Conservation (phyloP, 2,329 filamentous ascomycete genomes). For the Trichoderma brevicompactum region DNA sequence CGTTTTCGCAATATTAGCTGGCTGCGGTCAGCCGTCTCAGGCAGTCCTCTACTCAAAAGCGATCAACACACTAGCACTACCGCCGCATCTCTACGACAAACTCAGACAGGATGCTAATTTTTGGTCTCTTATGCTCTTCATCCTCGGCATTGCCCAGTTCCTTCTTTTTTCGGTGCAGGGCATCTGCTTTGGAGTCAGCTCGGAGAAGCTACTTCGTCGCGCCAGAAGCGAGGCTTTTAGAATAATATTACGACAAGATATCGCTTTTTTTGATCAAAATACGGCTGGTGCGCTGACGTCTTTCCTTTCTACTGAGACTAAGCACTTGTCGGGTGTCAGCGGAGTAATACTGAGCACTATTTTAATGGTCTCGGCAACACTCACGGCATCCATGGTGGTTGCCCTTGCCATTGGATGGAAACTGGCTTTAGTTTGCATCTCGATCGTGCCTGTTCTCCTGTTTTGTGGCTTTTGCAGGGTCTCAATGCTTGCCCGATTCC, state of each 20-base stretch:
- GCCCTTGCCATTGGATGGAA: conserved; percentile 17
- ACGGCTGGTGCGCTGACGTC: background rate
- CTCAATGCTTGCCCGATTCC: background rate
- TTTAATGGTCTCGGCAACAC: background rate
- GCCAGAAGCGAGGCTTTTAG: background rate
- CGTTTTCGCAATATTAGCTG: background rate
- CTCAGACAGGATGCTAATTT: background rate
- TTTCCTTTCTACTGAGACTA: conserved; percentile 5
- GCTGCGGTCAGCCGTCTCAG: conserved; percentile 9
- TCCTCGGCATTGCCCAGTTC: background rate
- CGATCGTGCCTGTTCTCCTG: conserved; percentile 2
- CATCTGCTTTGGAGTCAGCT: background rate
- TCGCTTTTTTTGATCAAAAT: conserved; percentile 4
- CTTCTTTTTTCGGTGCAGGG: background rate
- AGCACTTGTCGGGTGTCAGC: background rate
- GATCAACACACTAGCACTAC: conserved; percentile 9
- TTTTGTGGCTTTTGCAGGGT: background rate
- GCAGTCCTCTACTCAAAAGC: conserved; percentile 9
- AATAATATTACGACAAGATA: conserved; percentile 4
- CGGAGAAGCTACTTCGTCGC: background rate
- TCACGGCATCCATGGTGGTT: background rate
- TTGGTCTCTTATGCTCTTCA: background rate
- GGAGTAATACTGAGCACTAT: conserved; percentile 1
- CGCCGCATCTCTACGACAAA: background rate
- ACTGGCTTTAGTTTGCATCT: conserved; percentile 10